Evolutionary conservation across 1,284 basidiomycete genomes (phyloP), one percentile per base, ranked within the genome.

Genomic region (Tilletia walkeri): DNA sequence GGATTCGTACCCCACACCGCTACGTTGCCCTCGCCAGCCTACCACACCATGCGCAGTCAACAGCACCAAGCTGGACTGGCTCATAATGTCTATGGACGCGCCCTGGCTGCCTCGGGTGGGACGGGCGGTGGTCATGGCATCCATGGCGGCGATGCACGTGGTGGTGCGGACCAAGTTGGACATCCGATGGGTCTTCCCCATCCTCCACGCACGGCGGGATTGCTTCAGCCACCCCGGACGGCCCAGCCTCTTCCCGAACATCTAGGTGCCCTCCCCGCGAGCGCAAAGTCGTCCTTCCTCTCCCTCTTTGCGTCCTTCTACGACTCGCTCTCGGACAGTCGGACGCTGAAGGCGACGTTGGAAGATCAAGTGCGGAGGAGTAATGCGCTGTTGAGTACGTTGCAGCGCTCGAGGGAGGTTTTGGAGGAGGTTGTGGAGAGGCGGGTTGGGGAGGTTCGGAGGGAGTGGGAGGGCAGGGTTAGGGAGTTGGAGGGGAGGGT

Each of bases 271-370:
- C 76, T 79, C 9, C 77, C 80, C 41, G 65, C 75, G 59, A 63
- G 59, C 49, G 72, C 71, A 10, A 80, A 81, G 63, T 67, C 74
- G 12, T 78, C 81, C 56, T 83, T 83, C 66, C 75, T 83, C 24
- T 76, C 76, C 18, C 74, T 83, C 61, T 83, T 83, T 56, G 78
- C 80, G 39, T 75, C 78, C 69, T 83, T 83, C 69, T 83, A 78
- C 71, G 81, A 83, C 65, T 77, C 75, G 50, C 75, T 83, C 41
- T 69, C 73, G 24, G 81, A 83, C 73, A 80, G 78, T 67, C 77
- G 80, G 61, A 80, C 80, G 36, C 74, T 83, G 41, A 80, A 81
- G 69, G 77, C 80, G 4, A 82, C 80, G 34, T 70, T 83, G 36
- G 81, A 83, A 65, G 78, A 83, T 63, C 81, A 83, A 69, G 80